These are phyloP conservation scores for Whalleya microplaca DNA, from an alignment of 2,329 filamentous ascomycete species.

Conservation along the genomic window DNA sequence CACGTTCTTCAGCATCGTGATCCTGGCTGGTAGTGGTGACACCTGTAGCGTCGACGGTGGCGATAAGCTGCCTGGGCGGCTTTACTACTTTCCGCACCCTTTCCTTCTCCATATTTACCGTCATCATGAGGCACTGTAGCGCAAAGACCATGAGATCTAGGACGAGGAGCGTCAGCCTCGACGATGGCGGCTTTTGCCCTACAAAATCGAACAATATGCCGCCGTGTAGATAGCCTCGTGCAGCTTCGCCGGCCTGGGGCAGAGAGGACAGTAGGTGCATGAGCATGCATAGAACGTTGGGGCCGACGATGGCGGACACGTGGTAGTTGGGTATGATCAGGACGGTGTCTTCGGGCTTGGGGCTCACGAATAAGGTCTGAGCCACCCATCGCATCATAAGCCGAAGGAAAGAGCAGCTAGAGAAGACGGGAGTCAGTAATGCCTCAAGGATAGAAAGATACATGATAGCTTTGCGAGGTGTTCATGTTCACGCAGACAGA, in stretches of 20 bases:
- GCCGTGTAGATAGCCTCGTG: constrained; percentile 68
- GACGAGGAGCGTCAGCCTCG: constrained; percentile 57
- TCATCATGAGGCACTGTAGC: constrained; percentile 67
- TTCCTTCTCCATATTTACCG: constrained; percentile 64
- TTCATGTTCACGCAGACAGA: background rate
- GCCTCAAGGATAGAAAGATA: background rate
- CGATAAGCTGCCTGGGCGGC: constrained; percentile 32
- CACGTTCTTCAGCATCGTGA: constrained; percentile 61
- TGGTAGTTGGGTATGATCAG: constrained; percentile 61
- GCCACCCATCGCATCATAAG: constrained; percentile 61
- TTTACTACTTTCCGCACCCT: constrained; percentile 54
- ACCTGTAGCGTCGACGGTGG: constrained; percentile 30
- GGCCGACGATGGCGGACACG: constrained; percentile 60
- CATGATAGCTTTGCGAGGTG: background rate
- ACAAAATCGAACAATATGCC: constrained; percentile 70
- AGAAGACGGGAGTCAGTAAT: background rate
- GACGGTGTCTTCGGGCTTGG: constrained; percentile 60
- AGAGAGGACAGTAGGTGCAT: constrained; percentile 60
- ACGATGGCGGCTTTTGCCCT: constrained; percentile 65
- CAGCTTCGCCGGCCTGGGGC: constrained; percentile 61
- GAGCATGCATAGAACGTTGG: constrained; percentile 64
- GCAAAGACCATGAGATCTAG: constrained; percentile 60
- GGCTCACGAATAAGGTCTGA: constrained; percentile 67
- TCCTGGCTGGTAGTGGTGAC: constrained; percentile 45
- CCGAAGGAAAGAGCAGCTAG: constrained; percentile 67